These are phyloP conservation scores for Mycena sp. DNA, from an alignment of 1,284 basidiomycete species.

Conservation along the genomic window DNA sequence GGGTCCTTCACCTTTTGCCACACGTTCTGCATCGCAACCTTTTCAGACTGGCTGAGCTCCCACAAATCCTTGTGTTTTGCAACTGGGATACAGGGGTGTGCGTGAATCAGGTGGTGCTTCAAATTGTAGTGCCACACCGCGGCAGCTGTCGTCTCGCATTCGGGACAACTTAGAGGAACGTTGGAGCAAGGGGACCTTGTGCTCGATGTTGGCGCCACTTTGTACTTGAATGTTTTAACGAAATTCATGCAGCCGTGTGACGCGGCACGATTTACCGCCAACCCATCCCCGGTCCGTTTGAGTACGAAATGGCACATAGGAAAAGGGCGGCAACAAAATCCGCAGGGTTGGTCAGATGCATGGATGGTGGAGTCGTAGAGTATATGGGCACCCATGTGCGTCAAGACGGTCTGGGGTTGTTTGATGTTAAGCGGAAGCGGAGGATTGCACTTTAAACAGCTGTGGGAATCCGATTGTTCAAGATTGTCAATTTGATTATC, in stretches of 20 bases:
- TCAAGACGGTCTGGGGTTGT: background rate
- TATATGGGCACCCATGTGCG: background rate
- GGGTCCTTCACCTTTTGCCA: too few relatives aligned
- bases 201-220: conserved; percentile 34
- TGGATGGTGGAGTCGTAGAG: background rate
- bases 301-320: too few relatives aligned
- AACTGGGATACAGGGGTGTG: background rate
- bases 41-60: background rate
- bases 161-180: conserved; percentile 40
- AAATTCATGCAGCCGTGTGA: conserved; percentile 15
- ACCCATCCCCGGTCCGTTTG: conserved; percentile 10
- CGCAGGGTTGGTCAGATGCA: background rate
- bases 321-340: background rate
- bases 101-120: conserved; percentile 31
- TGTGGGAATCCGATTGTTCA: background rate
- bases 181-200: conserved; percentile 39
- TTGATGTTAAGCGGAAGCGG: background rate
- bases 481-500: background rate
- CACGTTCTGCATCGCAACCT: background rate
- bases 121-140: conserved; percentile 43
- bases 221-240: conserved; percentile 32
- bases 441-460: background rate
- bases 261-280: conserved; percentile 18
- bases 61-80: background rate
- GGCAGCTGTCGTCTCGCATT: conserved; percentile 35